Conservation (phyloP, 257 asterid genomes). For the Capsicum rhomboideum region DNA sequence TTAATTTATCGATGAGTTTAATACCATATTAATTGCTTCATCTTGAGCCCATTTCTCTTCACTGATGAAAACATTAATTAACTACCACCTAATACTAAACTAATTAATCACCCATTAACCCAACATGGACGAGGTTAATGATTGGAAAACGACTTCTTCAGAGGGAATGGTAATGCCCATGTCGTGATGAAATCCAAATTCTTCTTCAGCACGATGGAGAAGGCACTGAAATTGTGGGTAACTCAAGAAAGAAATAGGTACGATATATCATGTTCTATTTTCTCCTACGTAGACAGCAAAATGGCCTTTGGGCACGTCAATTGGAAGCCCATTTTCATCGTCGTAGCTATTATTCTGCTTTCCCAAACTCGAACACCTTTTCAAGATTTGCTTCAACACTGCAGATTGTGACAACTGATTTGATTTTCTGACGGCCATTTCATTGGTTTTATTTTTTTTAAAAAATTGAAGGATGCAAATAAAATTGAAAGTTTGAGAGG, state of each 20-base stretch:
- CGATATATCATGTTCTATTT: no score
- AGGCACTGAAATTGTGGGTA: no score
- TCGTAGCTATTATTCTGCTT: slow-evolving; percentile 24
- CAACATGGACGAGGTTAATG: slow-evolving; percentile 33
- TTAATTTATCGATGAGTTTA: no score
- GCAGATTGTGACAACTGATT: no score
- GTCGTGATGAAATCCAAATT: slow-evolving; percentile 40
- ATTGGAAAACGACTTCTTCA: slow-evolving; percentile 37
- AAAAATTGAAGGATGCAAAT: background rate
- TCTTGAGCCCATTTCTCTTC: slow-evolving; percentile 18
- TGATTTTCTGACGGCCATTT: slow-evolving; percentile 35
- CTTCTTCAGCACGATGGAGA: no score
- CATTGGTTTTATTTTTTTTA: background rate
- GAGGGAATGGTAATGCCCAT: slow-evolving; percentile 47
- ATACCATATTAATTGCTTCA: slow-evolving; percentile 6
- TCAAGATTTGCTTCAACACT: no score
- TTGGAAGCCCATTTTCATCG: slow-evolving; percentile 23
- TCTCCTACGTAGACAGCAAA: slow-evolving; percentile 41
- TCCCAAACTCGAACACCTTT: slow-evolving; percentile 43
- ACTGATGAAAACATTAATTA: background rate
- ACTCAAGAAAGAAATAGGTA: slow-evolving; percentile 33
- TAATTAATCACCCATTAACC: slow-evolving; percentile 7
- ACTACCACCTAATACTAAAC: background rate
- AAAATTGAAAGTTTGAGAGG: background rate
- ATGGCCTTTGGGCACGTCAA: slow-evolving; percentile 45